Percentiles rank a stretch among this genome's conserved stretches.
Conservation (phyloP, 1,139 yeast species). For the Kodamaea suecica region DNA sequence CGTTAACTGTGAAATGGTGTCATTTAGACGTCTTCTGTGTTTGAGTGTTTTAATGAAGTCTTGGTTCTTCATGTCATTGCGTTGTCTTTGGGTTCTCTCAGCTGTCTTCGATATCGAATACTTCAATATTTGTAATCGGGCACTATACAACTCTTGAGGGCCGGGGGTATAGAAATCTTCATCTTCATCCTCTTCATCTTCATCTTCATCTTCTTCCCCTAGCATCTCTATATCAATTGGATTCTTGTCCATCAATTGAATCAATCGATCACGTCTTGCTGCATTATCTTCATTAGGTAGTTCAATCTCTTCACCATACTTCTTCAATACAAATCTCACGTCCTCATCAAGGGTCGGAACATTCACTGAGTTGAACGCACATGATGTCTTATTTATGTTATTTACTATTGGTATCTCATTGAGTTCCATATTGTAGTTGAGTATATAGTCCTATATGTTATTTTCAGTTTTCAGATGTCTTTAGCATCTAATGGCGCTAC, state of each 20-base stretch:
- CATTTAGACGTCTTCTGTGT: slow-evolving; percentile 46
- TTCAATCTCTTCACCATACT: slow-evolving; percentile 58
- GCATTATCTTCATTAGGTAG: slow-evolving; percentile 59
- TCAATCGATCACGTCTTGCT: slow-evolving; percentile 58
- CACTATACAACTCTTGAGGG: slow-evolving; percentile 47
- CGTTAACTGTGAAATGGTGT: slow-evolving; percentile 36
- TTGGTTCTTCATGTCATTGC: slow-evolving; percentile 16
- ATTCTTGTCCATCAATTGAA: slow-evolving; percentile 21
- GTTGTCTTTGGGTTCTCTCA: slow-evolving; percentile 34
- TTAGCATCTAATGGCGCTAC: neutral
- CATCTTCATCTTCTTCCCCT: slow-evolving; percentile 24
- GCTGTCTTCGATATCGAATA: slow-evolving; percentile 49
- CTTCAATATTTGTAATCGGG: slow-evolving; percentile 51
- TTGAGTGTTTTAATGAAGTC: slow-evolving; percentile 32
- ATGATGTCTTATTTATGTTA: neutral
- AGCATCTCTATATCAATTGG: slow-evolving; percentile 23
- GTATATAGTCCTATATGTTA: too few species aligned
- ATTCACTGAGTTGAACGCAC: slow-evolving; percentile 12
- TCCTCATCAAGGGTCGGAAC: slow-evolving; percentile 66
- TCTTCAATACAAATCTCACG: slow-evolving; percentile 48
- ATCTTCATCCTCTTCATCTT: slow-evolving; percentile 50
- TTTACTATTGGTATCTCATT: neutral
- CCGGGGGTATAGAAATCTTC: slow-evolving; percentile 90
- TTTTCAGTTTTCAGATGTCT: too few species aligned
- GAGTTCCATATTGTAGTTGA: neutral